Evolutionary conservation across 106 monocot genomes (phyloP), one percentile per base, ranked within the genome.

Genomic region (Acorus calamus): DNA sequence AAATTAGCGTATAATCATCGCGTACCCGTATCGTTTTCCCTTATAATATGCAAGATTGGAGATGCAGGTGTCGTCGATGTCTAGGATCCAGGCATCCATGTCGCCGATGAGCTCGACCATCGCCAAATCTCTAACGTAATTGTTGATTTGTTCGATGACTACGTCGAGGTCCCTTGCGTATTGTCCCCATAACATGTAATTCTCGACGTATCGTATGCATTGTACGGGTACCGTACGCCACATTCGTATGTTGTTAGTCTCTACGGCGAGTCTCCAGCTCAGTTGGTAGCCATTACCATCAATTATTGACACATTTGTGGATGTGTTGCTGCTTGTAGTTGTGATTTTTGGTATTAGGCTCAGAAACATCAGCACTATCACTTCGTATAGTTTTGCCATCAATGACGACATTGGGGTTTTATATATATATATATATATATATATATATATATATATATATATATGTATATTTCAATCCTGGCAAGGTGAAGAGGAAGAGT

Each of bases 31-130:
- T 44, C 42, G 58, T 43, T 73, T 81, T 14, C 51, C 46, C 6
- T 52, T 12, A 54, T 79, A 83, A 53, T 69, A 76, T 0, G 42
- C 43, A 61, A 86, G 61, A 50, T 86, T 86, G 11, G 81, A 86
- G 47, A 86, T 47, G 67, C 78, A 86, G 43, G 85, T 86, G 64
- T 86, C 85, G 54, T 86, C 85, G 3, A 81, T 61, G 11, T 86
- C 85, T 2, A 86, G 42, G 12, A 86, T 46, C 78, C 81, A 86
- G 0, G 75, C 74, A 14, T 86, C 78, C 78, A 46, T 78, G 43
- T 69, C 78, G 42, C 78, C 80, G 14, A 28, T 28, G 28, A 28
- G 28, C 28, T 47, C 78, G 2, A 59, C 50, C 1, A 42, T 53
- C 11, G 5, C 44, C 7, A 70, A 54, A 4, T 43, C 65, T 4